phyloP scores from a whole-genome alignment of 345 rosid genomes.

The Hibiscus trionum region DNA sequence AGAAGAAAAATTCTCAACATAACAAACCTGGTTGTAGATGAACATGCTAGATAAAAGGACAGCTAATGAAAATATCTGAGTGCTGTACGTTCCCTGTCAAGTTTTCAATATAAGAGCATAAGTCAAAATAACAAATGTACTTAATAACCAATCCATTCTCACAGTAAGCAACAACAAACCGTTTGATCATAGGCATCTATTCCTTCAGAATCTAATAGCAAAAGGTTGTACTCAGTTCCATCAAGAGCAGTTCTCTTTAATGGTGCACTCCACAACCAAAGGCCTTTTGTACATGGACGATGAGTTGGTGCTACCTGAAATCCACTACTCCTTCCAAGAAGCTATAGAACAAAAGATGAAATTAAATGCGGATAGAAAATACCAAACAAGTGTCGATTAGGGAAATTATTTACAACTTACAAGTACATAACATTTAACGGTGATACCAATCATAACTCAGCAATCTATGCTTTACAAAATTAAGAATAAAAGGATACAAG shows the following conservation, averaged over 20 bases:
- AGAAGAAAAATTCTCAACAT: not conserved
- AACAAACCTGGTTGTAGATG: slow-evolving; percentile 81
- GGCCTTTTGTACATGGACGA: slow-evolving; percentile 95
- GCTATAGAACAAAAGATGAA: slow-evolving; percentile 38
- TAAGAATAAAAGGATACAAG: not conserved
- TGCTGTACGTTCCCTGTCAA: slow-evolving; percentile 91
- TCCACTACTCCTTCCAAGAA: slow-evolving; percentile 94
- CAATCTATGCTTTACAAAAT: not conserved
- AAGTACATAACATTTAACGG: not conserved
- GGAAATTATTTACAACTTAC: not conserved
- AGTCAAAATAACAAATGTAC: not conserved
- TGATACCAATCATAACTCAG: not conserved
- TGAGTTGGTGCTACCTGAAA: slow-evolving; percentile 98
- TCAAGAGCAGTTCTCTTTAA: slow-evolving; percentile 83
- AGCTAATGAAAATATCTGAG: slow-evolving; percentile 95
- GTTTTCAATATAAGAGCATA: not conserved
- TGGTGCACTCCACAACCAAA: slow-evolving; percentile 98
- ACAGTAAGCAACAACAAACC: slow-evolving; percentile 30
- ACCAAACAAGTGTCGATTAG: not conserved
- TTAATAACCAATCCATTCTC: not conserved
- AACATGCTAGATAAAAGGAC: slow-evolving; percentile 97
- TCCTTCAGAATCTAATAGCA: slow-evolving; percentile 94
- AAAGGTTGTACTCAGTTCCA: slow-evolving; percentile 81
- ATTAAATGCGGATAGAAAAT: not conserved
- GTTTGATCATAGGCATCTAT: slow-evolving; percentile 97